These are phyloP conservation scores for Clavispora santaluciae DNA, from an alignment of 805 yeast species.

Conservation along the genomic window DNA sequence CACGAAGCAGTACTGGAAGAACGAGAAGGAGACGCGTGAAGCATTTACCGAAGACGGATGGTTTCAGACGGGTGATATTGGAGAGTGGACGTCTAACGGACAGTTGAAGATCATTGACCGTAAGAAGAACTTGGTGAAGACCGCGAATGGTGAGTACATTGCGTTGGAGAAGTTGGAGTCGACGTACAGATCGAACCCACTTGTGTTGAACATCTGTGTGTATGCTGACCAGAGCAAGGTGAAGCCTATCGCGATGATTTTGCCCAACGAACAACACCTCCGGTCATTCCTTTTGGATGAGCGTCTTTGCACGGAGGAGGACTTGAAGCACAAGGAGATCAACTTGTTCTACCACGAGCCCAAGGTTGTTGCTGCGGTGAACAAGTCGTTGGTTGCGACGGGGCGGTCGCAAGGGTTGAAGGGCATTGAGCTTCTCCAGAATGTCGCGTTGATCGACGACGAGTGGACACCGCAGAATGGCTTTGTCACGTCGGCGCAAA, in stretches of 20 bases:
- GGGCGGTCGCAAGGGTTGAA: constrained; percentile 76
- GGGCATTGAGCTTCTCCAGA: constrained; percentile 82
- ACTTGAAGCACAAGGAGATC: constrained; percentile 40
- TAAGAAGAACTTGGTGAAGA: constrained; percentile 92
- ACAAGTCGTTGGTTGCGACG: constrained; percentile 59
- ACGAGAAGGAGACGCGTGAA: constrained; percentile 70
- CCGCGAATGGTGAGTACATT: constrained; percentile 94
- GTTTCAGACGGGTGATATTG: constrained; percentile 97
- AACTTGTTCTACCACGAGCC: constrained; percentile 51
- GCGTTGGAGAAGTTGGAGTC: constrained; percentile 95
- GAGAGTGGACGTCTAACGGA: constrained; percentile 83
- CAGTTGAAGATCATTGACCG: constrained; percentile 84
- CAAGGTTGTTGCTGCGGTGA: constrained; percentile 51
- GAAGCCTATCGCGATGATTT: constrained; percentile 87
- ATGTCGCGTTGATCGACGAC: constrained; percentile 71
- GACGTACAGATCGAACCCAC: constrained; percentile 75
- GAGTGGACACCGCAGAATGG: constrained; percentile 99
- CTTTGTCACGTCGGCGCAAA: constrained; percentile 90
- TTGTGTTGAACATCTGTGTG: constrained; percentile 79
- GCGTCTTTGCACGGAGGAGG: constrained; percentile 42
- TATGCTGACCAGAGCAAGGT: constrained; percentile 86
- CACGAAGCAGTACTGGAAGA: constrained; percentile 72
- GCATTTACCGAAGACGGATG: constrained; percentile 85
- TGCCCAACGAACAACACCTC: constrained; percentile 70
- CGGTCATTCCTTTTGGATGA: constrained; percentile 52